These are phyloP conservation scores for Oryza nivara DNA, from an alignment of 176 grass and related monocot species.

Conservation along the genomic window DNA sequence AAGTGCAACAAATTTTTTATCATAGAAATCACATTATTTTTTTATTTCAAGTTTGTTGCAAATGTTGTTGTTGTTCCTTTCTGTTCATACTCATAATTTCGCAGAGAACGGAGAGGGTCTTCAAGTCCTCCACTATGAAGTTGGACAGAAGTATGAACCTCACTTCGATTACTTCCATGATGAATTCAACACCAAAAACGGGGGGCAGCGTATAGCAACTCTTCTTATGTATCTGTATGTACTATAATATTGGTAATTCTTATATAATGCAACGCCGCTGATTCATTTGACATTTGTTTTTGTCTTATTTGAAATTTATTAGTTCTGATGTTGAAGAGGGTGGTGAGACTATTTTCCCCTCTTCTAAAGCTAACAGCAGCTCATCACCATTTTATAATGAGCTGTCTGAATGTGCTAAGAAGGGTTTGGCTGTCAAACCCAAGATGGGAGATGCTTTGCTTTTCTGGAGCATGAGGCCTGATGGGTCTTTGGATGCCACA, in stretches of 20 bases:
- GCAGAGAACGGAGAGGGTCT: slow-evolving; percentile 93
- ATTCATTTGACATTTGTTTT: slow-evolving; percentile 42
- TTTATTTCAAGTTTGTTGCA: slow-evolving; percentile 20
- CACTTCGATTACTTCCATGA: slow-evolving; percentile 97
- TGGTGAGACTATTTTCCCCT: slow-evolving; percentile 91
- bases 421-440: slow-evolving; percentile 80
- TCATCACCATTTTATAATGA: slow-evolving; percentile 76
- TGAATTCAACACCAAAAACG: slow-evolving; percentile 89
- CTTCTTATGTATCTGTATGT: slow-evolving; percentile 99
- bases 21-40: slow-evolving; percentile 2
- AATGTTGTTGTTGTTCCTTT: not conserved
- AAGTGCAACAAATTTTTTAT: not conserved
- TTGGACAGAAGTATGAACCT: slow-evolving; percentile 91
- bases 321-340: slow-evolving; percentile 99
- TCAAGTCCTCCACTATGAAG: slow-evolving; percentile 98
- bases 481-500: slow-evolving; percentile 73
- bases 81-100: slow-evolving; percentile 31
- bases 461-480: slow-evolving; percentile 98
- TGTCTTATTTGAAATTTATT: slow-evolving; percentile 37
- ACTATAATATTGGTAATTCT: slow-evolving; percentile 8
- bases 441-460: slow-evolving; percentile 97
- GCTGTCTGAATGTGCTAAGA: slow-evolving; percentile 85
- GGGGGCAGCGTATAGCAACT: slow-evolving; percentile 91
- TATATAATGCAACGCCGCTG: not conserved
- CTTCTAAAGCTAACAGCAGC: slow-evolving; percentile 76